Evolutionary conservation across 2,329 filamentous ascomycete genomes (phyloP), one percentile per base, ranked within the genome.

Genomic region (Penicillium psychrosexuale): DNA sequence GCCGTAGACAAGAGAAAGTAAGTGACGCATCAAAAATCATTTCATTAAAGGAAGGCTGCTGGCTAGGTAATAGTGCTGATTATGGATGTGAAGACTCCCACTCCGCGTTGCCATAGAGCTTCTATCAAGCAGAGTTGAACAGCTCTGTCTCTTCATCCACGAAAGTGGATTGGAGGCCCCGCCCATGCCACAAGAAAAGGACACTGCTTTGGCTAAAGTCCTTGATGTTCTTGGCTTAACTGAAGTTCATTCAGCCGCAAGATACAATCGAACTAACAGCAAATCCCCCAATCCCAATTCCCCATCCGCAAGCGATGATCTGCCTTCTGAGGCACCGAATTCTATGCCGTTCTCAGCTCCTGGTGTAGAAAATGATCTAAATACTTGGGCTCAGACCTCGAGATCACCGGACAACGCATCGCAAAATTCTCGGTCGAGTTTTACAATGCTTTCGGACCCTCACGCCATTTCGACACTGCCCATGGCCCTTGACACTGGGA

Each of bases 1-100:
- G 42, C 60, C 5, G 61, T 69, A 40, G 69, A 71, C 51, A 69
- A 64, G 43, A 60, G 69, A 43, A 68, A 67, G 68, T 66, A 57
- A n/a, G 60, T 50, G 19, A n/a, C 8, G 2, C 8, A 31, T 30
- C 17, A 19, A 22, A 11, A 11, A 5, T 22, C n/a, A 4, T 7
- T 22, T 2, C 11, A 30, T 27, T 6, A 19, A 50, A 11, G n/a
- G 6, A 24, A 24, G 17, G 13, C 11, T 36, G 2, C 11, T 19
- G 5, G 30, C 9, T 33, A 13, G 27, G 5, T 13, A 8, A 37
- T 17, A 28, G 33, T 6, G 17, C 37, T 50, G 15, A 50, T 34
- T 4, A 24, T 27, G 22, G 5, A 24, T 24, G 57, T 28, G 5
- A 36, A 66, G 65, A 42, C 55, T 67, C 2, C 65, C 65, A 3